phyloP scores from a whole-genome alignment of 1,284 basidiomycete species.

The Xanthoconium separans region DNA sequence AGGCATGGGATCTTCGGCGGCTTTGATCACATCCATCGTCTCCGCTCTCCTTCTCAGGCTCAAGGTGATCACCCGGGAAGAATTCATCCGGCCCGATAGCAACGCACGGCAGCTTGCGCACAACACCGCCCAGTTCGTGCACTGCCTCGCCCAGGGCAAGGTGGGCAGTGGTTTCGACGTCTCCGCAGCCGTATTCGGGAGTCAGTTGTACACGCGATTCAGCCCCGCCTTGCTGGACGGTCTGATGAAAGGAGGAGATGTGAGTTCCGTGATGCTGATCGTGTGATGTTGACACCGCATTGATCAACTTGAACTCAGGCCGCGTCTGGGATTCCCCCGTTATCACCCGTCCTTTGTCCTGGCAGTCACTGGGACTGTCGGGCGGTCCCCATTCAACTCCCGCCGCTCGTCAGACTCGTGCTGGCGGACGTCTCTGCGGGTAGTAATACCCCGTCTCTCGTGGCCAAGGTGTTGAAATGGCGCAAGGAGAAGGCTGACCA shows the following conservation, averaged over 20 bases:
- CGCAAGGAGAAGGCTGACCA: conserved; percentile 57
- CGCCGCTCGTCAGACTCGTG: conserved; percentile 77
- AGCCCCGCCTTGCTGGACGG: conserved; percentile 67
- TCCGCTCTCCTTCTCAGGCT: conserved; percentile 84
- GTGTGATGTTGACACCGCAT: neutral
- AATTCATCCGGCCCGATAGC: conserved; percentile 43
- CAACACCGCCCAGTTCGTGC: conserved; percentile 93
- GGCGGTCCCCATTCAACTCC: conserved; percentile 73
- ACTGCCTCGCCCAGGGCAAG: conserved; percentile 97
- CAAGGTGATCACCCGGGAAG: conserved; percentile 53
- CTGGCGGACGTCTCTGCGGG: conserved; percentile 93
- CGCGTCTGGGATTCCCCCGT: conserved; percentile 6
- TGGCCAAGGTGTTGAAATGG: conserved; percentile 88
- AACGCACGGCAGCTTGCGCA: conserved; percentile 70
- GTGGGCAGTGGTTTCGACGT: conserved; percentile 98
- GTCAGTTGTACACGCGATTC: conserved; percentile 92
- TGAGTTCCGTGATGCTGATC: conserved; percentile 28
- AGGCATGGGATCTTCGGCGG: conserved; percentile 94
- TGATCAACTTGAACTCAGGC: conserved; percentile 17
- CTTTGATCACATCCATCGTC: conserved; percentile 94
- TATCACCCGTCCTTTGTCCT: conserved; percentile 52
- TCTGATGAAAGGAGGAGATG: conserved; percentile 63
- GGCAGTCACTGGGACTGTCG: conserved; percentile 59
- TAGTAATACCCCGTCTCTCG: conserved; percentile 90
- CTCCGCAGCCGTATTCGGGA: conserved; percentile 91